Conservation (phyloP, 83 land plant species). For the Diphasiastrum complanatum region DNA sequence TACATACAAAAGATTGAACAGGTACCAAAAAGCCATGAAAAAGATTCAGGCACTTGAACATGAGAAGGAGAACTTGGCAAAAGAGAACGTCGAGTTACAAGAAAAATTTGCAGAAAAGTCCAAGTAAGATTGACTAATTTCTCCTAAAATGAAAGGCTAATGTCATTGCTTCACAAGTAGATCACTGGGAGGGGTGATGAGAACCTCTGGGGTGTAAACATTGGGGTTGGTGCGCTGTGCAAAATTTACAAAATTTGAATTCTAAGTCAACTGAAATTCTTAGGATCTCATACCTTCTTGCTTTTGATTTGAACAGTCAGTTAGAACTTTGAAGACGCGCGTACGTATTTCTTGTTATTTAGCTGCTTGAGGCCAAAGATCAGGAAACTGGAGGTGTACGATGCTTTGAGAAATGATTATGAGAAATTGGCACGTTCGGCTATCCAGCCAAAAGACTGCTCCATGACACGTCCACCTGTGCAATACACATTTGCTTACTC, state of each 20-base stretch:
- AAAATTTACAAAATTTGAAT: background rate
- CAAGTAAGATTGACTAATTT: conserved; percentile 34
- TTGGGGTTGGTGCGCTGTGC: too few species aligned
- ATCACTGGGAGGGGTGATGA: too few species aligned
- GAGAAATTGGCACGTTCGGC: conserved; percentile 67
- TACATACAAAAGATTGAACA: conserved; percentile 49
- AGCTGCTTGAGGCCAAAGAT: conserved; percentile 97
- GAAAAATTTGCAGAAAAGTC: conserved; percentile 93
- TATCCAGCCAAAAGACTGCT: too few species aligned
- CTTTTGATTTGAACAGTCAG: background rate
- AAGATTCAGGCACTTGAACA: conserved; percentile 76
- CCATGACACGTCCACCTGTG: too few species aligned
- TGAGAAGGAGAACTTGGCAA: conserved; percentile 64
- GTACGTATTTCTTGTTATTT: background rate
- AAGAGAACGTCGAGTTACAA: conserved; percentile 88
- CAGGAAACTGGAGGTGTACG: conserved; percentile 99
- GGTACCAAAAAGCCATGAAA: conserved; percentile 82
- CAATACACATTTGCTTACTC: too few species aligned
- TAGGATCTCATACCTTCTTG: background rate
- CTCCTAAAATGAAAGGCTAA: background rate
- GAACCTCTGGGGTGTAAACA: too few species aligned
- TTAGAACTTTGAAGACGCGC: background rate
- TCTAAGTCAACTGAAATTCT: background rate
- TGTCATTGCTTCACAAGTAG: background rate
- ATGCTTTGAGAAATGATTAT: conserved; percentile 68